Evolutionary conservation across 1,139 yeast genomes (phyloP), one percentile per base, ranked within the genome.

Genomic region (Arxiozyma slooffiae): DNA sequence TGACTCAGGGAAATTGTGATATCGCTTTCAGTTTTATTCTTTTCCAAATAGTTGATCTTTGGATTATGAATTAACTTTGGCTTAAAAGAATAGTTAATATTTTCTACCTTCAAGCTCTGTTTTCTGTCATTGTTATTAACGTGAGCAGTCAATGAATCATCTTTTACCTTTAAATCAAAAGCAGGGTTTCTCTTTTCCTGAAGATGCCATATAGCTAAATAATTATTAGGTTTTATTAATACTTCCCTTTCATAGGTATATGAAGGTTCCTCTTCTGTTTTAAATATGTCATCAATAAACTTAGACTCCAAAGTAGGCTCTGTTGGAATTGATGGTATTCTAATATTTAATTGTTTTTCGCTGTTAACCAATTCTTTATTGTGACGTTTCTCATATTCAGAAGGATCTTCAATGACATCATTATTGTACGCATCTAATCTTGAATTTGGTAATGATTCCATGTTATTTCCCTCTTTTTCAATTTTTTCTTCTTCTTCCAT

Each of bases 181-280:
- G 40, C 34, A 4, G 48, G 48, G 22, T 36, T 30, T 7, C 39
- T 42, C 8, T 41, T 22, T 51, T 69, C 67, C 67, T 74, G 74
- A 17, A 64, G 60, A 53, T 69, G 70, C 61, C 71, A 62, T 6
- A 70, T 61, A 8, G 66, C 59, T 16, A 63, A 48, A 49, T 64
- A 63, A 45, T 58, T 59, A 7, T 54, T 52, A 1, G 63, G 60
- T 36, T 69, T 71, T 55, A 71, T 65, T 14, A 75, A 70, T 52
- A 70, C 66, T 53, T 71, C 69, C 3, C 76, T 72, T 55, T 76
- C 79, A 45, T 75, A 74, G 9, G 74, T 70, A 52, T 77, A 80
- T 72, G 73, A 71, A 52, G 57, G 54, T 22, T 63, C 67, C 22
- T 44, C 47, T 14, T 58, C 59, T 23, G 58, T 59, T 6, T 49